These are phyloP conservation scores for Alopecurus myosuroides DNA, from an alignment of 176 grass and related monocot genomes.

Conservation along the genomic window DNA sequence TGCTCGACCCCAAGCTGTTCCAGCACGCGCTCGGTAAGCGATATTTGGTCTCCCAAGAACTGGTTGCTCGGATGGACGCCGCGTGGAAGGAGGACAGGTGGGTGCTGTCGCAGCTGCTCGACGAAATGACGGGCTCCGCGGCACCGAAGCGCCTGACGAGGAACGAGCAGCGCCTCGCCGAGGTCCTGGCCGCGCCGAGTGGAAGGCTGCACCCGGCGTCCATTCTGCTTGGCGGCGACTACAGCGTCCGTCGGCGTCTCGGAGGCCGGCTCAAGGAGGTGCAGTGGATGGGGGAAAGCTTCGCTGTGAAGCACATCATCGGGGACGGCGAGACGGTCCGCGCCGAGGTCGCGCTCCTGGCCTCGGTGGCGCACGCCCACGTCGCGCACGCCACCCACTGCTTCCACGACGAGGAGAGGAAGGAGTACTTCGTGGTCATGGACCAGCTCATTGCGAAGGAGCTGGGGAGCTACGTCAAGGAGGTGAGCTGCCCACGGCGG, in stretches of 20 bases:
- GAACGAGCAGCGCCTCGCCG: constrained; percentile 56
- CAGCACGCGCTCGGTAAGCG: constrained; percentile 55
- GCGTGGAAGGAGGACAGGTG: constrained; percentile 89
- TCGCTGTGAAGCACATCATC: constrained; percentile 73
- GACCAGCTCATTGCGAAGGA: constrained; percentile 76
- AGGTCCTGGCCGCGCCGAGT: constrained; percentile 51
- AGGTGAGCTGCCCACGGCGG: constrained; percentile 49
- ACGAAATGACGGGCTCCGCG: constrained; percentile 43
- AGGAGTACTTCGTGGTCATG: constrained; percentile 68
- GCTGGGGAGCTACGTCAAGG: constrained; percentile 63
- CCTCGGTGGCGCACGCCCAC: constrained; percentile 67
- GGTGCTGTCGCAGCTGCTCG: constrained; percentile 61
- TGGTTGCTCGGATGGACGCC: constrained; percentile 48
- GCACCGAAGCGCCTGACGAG: constrained; percentile 42
- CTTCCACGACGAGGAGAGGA: constrained; percentile 86
- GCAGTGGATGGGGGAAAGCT: constrained; percentile 84
- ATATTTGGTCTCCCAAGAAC: constrained; percentile 43
- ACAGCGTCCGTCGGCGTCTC: constrained; percentile 63
- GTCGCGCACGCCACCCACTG: constrained; percentile 56
- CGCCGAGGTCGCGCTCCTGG: constrained; percentile 56
- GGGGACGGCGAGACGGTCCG: constrained; percentile 42
- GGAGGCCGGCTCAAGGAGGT: constrained; percentile 70
- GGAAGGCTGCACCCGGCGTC: constrained; percentile 58
- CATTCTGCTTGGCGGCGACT: constrained; percentile 47
- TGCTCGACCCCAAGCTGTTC: constrained; percentile 66